Base-by-base conservation (phyloP, 2,329 filamentous ascomycete genomes). In the Diaporthe australafricana region DNA sequence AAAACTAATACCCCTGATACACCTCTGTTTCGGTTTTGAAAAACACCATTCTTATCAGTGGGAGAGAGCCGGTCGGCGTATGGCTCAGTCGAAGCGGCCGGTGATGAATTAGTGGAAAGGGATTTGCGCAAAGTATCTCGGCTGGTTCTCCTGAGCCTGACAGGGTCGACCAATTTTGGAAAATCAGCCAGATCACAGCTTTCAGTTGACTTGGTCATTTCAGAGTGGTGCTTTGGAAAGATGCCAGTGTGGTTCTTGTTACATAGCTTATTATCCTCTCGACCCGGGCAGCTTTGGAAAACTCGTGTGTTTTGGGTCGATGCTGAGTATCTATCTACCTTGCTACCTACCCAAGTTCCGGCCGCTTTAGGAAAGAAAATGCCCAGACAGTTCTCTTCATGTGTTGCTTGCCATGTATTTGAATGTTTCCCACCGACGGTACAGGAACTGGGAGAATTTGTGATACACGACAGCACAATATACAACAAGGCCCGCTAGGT, bases 101-200 rank as follows among this genome's bases (percentile, higher is more conserved):
- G 52, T 30, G 50, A 17, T 60, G 66, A n/a, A 11, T 16, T 16
- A 38, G 72, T 75, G 78, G 9, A 56, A 74, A 68, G 79, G 77
- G 14, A 69, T 53, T 45, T 57, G 45, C 48, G 47, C 47, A 30
- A 25, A 63, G 56, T 70, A 30, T 60, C 12, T 40, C 22, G 38
- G n/a, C 25, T 42, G 67, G 45, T 52, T 35, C 5, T 48, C 38
- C 53, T 48, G 30, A 30, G 32, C n/a, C 30, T 25, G 65, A 40
- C 8, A 22, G 30, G 22, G 30, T 48, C 32, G 20, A 27, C 3
- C 5, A 16, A 30, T 45, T 11, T 22, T 22, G 11, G 55, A 32
- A 47, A 38, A 47, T 16, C 27, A 47, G n/a, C 38, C 12, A 47
- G 52, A 53, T 30, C 38, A 35, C 45, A 25, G 42, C 55, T 47